phyloP scores from a whole-genome alignment of 768 basidiomycete species.

The Mycena albidolilacea region DNA sequence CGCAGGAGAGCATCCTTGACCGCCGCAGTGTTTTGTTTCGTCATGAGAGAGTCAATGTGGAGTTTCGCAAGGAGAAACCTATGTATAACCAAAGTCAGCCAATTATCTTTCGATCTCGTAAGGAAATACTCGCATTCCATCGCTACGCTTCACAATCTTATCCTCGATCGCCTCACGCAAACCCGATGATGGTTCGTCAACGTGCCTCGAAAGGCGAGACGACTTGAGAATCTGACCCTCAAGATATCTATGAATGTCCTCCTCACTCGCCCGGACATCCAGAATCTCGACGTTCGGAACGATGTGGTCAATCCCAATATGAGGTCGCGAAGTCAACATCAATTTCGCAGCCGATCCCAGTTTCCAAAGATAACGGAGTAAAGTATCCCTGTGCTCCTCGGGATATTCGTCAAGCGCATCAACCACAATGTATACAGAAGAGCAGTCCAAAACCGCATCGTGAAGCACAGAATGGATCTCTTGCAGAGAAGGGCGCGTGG shows the following conservation, averaged over 20 bases:
- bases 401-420: constrained; percentile 19
- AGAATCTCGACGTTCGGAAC: not conserved
- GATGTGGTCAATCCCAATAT: constrained; percentile 3
- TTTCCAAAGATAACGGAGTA: constrained; percentile 1
- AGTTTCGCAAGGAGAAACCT: constrained; percentile 29
- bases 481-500: not conserved
- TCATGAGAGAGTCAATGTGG: constrained; percentile 9
- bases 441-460: not conserved
- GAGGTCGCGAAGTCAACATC: constrained; percentile 7
- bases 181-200: not conserved
- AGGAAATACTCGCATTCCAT: constrained; percentile 12
- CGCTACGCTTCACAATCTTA: not conserved
- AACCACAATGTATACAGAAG: constrained; percentile 7
- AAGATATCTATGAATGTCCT: not conserved
- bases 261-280: not conserved
- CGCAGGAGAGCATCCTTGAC: constrained; percentile 2
- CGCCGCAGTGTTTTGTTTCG: not conserved
- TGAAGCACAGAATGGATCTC: constrained; percentile 8
- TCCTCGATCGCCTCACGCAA: not conserved
- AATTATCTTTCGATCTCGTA: not conserved
- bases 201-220: not conserved
- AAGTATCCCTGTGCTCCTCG: constrained; percentile 4
- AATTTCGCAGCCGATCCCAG: not conserved
- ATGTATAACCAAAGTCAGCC: not conserved
- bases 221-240: not conserved